Evolutionary conservation across 1,284 basidiomycete species (phyloP).

Genomic region (Microbotryum violaceum): DNA sequence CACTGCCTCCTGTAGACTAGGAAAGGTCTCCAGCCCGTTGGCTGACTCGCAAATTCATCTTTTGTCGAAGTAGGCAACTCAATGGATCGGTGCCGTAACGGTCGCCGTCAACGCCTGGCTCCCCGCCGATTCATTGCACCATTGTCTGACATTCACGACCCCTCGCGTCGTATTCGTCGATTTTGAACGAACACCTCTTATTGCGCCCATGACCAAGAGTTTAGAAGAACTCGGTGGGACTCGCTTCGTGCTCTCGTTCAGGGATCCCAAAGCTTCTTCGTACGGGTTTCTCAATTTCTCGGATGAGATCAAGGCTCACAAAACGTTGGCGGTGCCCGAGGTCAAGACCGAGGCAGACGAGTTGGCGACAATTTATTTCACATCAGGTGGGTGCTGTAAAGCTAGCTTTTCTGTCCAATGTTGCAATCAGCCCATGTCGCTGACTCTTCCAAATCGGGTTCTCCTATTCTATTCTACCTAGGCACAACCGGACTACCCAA

Average conservation of each 20-base stretch:
- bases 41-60: background rate
- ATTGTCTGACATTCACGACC: constrained; percentile 52
- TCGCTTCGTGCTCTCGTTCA: constrained; percentile 16
- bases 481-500: constrained; percentile 56
- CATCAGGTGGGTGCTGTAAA: constrained; percentile 30
- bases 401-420: too few relatives aligned
- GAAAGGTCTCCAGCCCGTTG: too few relatives aligned
- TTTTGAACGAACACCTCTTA: constrained; percentile 45
- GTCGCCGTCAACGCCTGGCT: constrained; percentile 48
- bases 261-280: background rate
- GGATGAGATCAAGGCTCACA: constrained; percentile 5
- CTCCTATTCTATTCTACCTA: too few relatives aligned
- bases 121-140: constrained; percentile 43
- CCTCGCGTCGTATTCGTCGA: constrained; percentile 53
- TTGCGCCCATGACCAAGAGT: constrained; percentile 1
- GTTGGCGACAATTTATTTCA: constrained; percentile 46
- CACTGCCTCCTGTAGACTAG: too few relatives aligned
- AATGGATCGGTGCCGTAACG: constrained; percentile 38
- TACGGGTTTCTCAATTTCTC: constrained; percentile 5
- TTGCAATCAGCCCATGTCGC: too few relatives aligned
- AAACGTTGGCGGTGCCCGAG: constrained; percentile 8
- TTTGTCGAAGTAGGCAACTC: constrained; percentile 50
- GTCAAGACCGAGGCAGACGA: constrained; percentile 43
- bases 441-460: too few relatives aligned
- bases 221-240: background rate